phyloP scores from a whole-genome alignment of 371 early-diverging fungal species.

The Nematocida parisii region DNA sequence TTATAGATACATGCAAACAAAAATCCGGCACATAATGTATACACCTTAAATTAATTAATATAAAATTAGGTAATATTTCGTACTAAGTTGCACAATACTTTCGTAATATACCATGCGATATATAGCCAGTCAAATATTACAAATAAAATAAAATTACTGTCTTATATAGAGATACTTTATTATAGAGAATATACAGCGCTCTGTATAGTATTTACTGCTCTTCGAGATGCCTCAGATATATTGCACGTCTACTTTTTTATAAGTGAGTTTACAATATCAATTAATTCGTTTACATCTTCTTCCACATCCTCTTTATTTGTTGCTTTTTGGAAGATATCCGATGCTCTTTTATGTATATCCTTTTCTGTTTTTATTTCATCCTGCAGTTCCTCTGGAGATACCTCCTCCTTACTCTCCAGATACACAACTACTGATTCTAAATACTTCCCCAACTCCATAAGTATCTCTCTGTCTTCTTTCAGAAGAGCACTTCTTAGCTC shows the following conservation, averaged over 20 bases:
- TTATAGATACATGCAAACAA: too few species aligned
- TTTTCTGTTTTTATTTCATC: slow-evolving; percentile 36
- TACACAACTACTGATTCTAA: slow-evolving; percentile 18
- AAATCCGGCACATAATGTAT: too few species aligned
- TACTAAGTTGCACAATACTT: too few species aligned
- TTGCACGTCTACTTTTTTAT: background rate
- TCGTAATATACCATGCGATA: too few species aligned
- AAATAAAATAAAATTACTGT: too few species aligned
- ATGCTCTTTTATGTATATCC: background rate
- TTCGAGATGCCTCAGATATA: too few species aligned
- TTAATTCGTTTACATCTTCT: background rate
- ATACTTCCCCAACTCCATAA: slow-evolving; percentile 26
- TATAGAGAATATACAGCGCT: too few species aligned
- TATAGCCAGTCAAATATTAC: too few species aligned
- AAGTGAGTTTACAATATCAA: background rate
- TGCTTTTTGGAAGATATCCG: slow-evolving; percentile 25
- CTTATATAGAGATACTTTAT: too few species aligned
- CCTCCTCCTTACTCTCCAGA: slow-evolving; percentile 32
- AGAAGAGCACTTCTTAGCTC: background rate
- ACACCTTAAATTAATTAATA: too few species aligned
- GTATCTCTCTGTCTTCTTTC: slow-evolving; percentile 20
- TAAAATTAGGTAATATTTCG: too few species aligned
- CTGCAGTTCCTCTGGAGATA: background rate
- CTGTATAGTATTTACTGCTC: too few species aligned
- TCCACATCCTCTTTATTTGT: slow-evolving; percentile 22